These are phyloP conservation scores for Anthostomella pinea DNA, from an alignment of 2,329 filamentous ascomycete genomes.

Conservation along the genomic window DNA sequence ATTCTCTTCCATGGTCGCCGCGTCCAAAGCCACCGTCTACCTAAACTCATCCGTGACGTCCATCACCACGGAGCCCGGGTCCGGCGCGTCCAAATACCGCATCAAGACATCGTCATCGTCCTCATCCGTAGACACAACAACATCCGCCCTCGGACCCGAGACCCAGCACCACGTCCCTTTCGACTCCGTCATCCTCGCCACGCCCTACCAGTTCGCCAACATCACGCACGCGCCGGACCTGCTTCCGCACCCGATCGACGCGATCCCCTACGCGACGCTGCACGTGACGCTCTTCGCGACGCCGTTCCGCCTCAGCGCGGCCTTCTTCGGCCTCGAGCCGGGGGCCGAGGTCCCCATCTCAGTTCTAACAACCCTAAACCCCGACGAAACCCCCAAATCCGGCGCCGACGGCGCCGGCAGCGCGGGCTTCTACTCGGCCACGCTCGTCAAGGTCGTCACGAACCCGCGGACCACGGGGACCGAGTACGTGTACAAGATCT, in stretches of 20 bases:
- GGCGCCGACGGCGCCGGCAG: conserved; percentile 63
- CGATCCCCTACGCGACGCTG: conserved; percentile 80
- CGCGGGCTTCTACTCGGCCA: conserved; percentile 82
- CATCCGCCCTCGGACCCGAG: no score
- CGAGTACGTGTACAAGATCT: conserved; percentile 65
- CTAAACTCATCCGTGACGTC: conserved; percentile 66
- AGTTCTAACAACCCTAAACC: conserved; percentile 78
- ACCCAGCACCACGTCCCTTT: conserved; percentile 59
- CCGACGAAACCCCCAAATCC: conserved; percentile 49
- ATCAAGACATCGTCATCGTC: no score
- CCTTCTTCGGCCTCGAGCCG: conserved; percentile 66
- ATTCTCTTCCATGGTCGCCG: conserved; percentile 75
- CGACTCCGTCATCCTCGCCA: conserved; percentile 79
- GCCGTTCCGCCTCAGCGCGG: conserved; percentile 65
- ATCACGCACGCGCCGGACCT: conserved; percentile 64
- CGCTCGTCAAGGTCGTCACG: conserved; percentile 61
- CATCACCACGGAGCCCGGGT: conserved; percentile 48
- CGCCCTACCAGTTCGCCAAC: conserved; percentile 76
- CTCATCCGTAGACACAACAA: no score
- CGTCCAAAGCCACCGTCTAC: conserved; percentile 57
- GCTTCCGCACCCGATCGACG: conserved; percentile 67
- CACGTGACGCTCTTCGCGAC: conserved; percentile 90
- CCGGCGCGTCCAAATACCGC: conserved; percentile 44
- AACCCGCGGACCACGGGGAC: conserved; percentile 55
- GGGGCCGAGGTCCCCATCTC: conserved; percentile 63